phyloP scores from a whole-genome alignment of 371 early-diverging fungal species.

The Rhizomucor pusillus region DNA sequence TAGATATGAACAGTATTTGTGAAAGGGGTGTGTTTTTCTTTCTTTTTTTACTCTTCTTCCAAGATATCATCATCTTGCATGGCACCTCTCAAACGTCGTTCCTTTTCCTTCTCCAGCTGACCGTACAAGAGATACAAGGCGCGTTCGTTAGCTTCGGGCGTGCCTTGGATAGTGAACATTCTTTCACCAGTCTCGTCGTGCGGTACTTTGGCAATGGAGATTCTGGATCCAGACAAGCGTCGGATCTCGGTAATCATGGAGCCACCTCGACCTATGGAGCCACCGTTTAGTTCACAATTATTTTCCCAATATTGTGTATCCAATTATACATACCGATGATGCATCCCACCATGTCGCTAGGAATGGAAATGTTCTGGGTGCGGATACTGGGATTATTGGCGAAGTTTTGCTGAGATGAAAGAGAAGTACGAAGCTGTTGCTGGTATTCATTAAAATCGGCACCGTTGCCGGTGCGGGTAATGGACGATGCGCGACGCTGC shows the following conservation, averaged over 20 bases:
- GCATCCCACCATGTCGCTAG: constrained; percentile 88
- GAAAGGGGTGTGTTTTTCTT: not conserved
- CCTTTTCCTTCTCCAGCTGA: constrained; percentile 85
- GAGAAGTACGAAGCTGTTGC: constrained; percentile 17
- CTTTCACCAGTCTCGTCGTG: constrained; percentile 78
- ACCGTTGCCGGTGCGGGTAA: constrained; percentile 31
- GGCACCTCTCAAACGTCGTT: constrained; percentile 61
- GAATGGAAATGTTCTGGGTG: constrained; percentile 82
- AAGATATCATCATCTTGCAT: constrained; percentile 30
- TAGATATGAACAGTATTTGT: constrained; percentile 3
- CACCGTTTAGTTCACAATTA: not conserved
- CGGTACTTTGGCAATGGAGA: constrained; percentile 80
- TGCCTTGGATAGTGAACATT: constrained; percentile 88
- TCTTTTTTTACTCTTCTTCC: constrained; percentile 25
- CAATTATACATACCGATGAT: constrained; percentile 59
- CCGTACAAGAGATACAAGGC: constrained; percentile 87
- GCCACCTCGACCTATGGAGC: constrained; percentile 67
- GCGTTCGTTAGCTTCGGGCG: constrained; percentile 81
- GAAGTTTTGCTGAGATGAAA: constrained; percentile 19
- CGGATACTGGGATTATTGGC: constrained; percentile 35
- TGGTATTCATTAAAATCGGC: constrained; percentile 21
- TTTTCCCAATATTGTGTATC: not conserved
- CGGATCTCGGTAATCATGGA: constrained; percentile 90
- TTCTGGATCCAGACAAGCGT: constrained; percentile 78
- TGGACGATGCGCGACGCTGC: constrained; percentile 20